Conservation (phyloP, 495 filamentous ascomycete species). For the Tuber calosporum region DNA sequence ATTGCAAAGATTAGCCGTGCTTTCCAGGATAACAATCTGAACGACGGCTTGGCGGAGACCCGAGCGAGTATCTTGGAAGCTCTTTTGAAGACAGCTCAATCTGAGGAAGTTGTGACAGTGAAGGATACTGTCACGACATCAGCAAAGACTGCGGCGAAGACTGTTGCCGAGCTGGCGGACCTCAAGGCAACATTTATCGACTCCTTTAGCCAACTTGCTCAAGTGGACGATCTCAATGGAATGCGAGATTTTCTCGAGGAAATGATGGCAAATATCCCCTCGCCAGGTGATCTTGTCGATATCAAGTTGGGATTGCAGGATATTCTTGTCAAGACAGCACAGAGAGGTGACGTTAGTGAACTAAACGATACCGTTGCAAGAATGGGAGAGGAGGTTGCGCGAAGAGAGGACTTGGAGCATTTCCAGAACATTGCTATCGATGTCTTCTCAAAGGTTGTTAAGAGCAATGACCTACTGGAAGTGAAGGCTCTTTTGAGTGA, state of each 20-base stretch:
- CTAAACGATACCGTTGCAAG: slow-evolving; percentile 20
- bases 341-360: slow-evolving; percentile 32
- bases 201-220: slow-evolving; percentile 25
- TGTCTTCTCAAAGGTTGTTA: slow-evolving; percentile 34
- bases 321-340: slow-evolving; percentile 25
- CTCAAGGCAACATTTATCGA: slow-evolving; percentile 21
- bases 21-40: slow-evolving; percentile 32
- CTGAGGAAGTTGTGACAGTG: slow-evolving; percentile 28
- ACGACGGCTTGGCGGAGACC: slow-evolving; percentile 27
- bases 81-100: slow-evolving; percentile 26
- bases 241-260: slow-evolving; percentile 30
- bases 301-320: slow-evolving; percentile 38
- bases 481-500: slow-evolving; percentile 29
- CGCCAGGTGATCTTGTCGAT: slow-evolving; percentile 26
- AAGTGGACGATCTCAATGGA: slow-evolving; percentile 27
- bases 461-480: slow-evolving; percentile 35
- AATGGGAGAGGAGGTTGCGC: slow-evolving; percentile 23
- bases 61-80: slow-evolving; percentile 32
- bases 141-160: slow-evolving; percentile 12
- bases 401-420: slow-evolving; percentile 37
- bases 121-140: slow-evolving; percentile 22
- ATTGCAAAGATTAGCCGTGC: slow-evolving; percentile 36
- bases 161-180: slow-evolving; percentile 7
- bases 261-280: slow-evolving; percentile 20
- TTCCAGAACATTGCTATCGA: slow-evolving; percentile 37